Evolutionary conservation across 2,329 filamentous ascomycete species (phyloP).

Genomic region (Shiraia sp.): DNA sequence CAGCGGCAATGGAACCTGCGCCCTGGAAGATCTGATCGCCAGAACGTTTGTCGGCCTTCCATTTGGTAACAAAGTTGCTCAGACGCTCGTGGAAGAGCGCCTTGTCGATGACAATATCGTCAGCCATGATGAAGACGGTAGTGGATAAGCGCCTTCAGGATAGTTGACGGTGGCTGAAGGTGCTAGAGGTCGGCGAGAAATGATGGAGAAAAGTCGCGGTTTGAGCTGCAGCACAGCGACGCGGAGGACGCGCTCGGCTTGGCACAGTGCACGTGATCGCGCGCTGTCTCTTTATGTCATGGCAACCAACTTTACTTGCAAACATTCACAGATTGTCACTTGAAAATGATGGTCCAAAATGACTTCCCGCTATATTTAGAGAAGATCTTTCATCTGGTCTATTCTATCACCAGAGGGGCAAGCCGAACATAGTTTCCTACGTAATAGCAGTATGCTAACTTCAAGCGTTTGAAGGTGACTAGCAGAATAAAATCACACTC

Average conservation of each 20-base stretch:
- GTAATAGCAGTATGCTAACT: too few species aligned
- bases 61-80: conserved; percentile 81
- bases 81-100: conserved; percentile 92
- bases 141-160: conserved; percentile 17
- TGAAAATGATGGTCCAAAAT: too few species aligned
- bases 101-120: conserved; percentile 90
- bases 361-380: too few species aligned
- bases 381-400: too few species aligned
- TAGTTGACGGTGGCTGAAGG: conserved; percentile 19
- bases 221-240: conserved; percentile 16
- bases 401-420: too few species aligned
- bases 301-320: too few species aligned
- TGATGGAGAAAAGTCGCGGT: conserved; percentile 29
- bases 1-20: conserved; percentile 80
- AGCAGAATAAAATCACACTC: too few species aligned
- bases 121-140: conserved; percentile 56
- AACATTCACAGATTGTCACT: too few species aligned
- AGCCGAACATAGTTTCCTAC: too few species aligned
- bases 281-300: background rate
- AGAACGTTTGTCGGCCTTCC: conserved; percentile 93
- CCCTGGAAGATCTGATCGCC: conserved; percentile 85
- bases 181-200: conserved; percentile 16
- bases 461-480: too few species aligned
- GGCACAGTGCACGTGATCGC: conserved; percentile 3
- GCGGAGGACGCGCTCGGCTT: conserved; percentile 24